These are phyloP conservation scores for Cordyceps cicadae DNA, from an alignment of 2,329 filamentous ascomycete species.

Conservation along the genomic window DNA sequence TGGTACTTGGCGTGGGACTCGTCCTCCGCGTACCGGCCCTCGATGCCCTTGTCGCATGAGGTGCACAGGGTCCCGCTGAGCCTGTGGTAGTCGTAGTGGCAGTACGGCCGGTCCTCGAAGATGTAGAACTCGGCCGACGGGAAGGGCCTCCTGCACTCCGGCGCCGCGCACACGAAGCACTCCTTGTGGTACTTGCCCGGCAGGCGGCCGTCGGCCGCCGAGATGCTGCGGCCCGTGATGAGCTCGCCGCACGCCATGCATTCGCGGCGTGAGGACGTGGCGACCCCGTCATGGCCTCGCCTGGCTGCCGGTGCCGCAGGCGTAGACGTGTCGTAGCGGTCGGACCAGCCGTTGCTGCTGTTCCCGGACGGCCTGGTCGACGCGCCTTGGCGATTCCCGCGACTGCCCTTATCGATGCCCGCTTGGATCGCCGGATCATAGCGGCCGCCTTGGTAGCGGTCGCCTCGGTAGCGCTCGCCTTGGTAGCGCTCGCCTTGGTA, in stretches of 20 bases:
- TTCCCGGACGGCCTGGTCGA: conserved; percentile 10
- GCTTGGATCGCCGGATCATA: conserved; percentile 19
- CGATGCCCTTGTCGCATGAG: conserved; percentile 75
- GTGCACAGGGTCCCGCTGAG: conserved; percentile 81
- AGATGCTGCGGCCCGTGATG: conserved; percentile 87
- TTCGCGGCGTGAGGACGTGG: conserved; percentile 52
- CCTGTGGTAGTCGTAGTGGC: conserved; percentile 85
- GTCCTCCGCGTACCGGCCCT: conserved; percentile 88
- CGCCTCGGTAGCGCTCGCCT: too few species aligned
- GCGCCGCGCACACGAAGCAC: conserved; percentile 81
- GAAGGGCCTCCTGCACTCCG: conserved; percentile 64
- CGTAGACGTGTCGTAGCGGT: conserved; percentile 4
- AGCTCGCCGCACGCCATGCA: conserved; percentile 74
- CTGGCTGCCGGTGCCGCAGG: conserved; percentile 19
- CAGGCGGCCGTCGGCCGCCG: conserved; percentile 83
- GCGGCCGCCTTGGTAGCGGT: conserved; percentile 12
- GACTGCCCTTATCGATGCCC: conserved; percentile 12
- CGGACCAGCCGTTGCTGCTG: neutral
- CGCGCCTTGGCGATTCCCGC: neutral
- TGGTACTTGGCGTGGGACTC: conserved; percentile 74
- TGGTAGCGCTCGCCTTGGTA: too few species aligned
- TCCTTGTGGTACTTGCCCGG: conserved; percentile 91
- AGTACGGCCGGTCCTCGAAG: conserved; percentile 77
- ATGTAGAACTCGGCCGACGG: conserved; percentile 89
- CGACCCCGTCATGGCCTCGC: conserved; percentile 30